Base-by-base conservation (phyloP, 495 filamentous ascomycete genomes). In the Tetracladium marchalianum region DNA sequence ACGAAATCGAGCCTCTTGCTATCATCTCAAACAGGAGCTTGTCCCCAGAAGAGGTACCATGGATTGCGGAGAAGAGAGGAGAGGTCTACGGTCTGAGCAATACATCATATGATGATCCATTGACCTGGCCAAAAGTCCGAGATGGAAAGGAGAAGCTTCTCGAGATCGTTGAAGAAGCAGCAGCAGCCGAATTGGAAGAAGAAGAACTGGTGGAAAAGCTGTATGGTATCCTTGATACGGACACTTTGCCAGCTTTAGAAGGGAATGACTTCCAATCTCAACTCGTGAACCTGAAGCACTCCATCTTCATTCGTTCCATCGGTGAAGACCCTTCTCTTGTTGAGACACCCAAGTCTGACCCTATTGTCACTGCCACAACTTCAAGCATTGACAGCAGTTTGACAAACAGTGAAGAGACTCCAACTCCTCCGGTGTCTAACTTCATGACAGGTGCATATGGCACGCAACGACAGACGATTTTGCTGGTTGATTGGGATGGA, bases 401-500 rank as follows among this genome's bases (percentile, higher is more conserved):
- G 35, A 52, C 59, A 39, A 54, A 55, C 32, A 45, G 53, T 19
- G 62, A 50, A 33, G 55, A 62, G 19, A 42, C 57, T 27, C 60
- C 62, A 11, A 59, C 60, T 45, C 48, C 53, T 11, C 53, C 58
- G 5, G 52, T 49, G 15, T 57, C 59, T 11, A 66, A 67, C 17
- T 70, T 69, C 36, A 68, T 73, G 56, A 72, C 69, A 13, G 80
- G 81, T 10, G 62, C 77, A 11, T 97, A 98, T 65, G 92, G 92
- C n/a, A 98, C 92, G 1, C 87, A 94, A 61, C 80, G 87, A 52
- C 90, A 98, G 69, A 94, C 87, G 0, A 68, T 97, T 11, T 67
- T 97, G 18, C 70, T 97, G 13, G 81, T 95, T 19, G 78, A 80
- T 50, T 74, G 73, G 58, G 68, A 81, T 15, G 90, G 90, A 11